Evolutionary conservation across 257 asterid species (phyloP).

Genomic region (Fraxinus quadrangulata): DNA sequence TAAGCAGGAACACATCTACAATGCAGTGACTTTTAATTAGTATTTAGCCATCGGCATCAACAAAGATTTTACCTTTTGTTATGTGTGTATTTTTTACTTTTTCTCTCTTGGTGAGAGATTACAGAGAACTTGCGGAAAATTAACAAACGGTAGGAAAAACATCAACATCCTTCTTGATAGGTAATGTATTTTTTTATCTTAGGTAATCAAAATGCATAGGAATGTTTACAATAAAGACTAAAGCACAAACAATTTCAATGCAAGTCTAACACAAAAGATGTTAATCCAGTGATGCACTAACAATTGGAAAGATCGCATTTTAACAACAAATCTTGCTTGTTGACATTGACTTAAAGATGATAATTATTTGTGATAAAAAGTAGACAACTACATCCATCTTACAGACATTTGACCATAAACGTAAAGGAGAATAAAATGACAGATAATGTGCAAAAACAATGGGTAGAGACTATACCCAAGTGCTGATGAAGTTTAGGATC

Average conservation of each 20-base stretch:
- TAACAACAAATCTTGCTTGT: background rate
- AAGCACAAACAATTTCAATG: background rate
- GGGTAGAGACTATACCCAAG: slow-evolving; percentile 59
- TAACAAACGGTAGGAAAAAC: background rate
- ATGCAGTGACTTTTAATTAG: slow-evolving; percentile 1
- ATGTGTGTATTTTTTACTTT: background rate
- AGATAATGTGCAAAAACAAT: background rate
- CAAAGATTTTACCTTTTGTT: background rate
- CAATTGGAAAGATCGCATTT: background rate
- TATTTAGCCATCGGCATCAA: background rate
- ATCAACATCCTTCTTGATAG: background rate
- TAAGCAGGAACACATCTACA: background rate
- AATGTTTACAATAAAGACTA: background rate
- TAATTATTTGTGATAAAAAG: background rate
- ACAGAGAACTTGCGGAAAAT: background rate
- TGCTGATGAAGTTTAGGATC: slow-evolving; percentile 97
- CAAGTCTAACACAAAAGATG: background rate
- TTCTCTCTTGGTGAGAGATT: background rate
- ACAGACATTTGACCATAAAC: background rate
- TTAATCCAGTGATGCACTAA: background rate
- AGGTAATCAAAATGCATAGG: background rate
- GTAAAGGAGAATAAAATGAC: slow-evolving; percentile 18
- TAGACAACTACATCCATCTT: slow-evolving; percentile 3
- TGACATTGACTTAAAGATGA: background rate
- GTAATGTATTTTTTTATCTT: background rate